Base-by-base conservation (phyloP, 805 yeast species). In the Ogataea saltuana region DNA sequence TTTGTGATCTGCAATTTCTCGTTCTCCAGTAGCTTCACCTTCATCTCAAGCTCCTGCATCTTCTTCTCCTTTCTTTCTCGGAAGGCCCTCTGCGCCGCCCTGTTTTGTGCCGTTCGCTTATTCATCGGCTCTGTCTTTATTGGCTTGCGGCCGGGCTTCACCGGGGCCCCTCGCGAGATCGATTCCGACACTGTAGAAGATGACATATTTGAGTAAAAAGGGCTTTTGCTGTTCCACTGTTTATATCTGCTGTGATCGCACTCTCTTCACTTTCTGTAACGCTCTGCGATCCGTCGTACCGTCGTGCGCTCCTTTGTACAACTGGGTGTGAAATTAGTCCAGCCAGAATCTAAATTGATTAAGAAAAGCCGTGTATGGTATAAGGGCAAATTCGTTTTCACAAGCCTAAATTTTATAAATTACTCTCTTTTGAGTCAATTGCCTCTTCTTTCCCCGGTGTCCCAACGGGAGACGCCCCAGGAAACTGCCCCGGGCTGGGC, bases 81-180 rank as follows among this genome's bases (percentile, higher is more conserved):
- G 67, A 88, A 91, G 6, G 98, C 98, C 42, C 98, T 74, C 67
- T 93, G 99, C n/a, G 98, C 98, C 3, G 97, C 97, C 56, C 98
- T 76, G 64, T 93, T 91, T 68, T 93, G 98, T 2, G 97, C 97
- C 12, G 96, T 88, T 55, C 99, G 74, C 71, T 88, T 91, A 57
- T 80, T 81, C 60, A 85, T 88, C 54, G 88, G 95, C 15, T 78
- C 75, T 7, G 83, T 79, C 12, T 71, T 75, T 40, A 85, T 69
- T 0, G 88, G 90, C 69, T 87, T 89, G 46, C 96, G 75, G 2
- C 96, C 97, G 0, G 93, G 88, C 58, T 81, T 83, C 35, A 56
- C 41, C 18, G 38, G 39, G 6, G 32, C 45, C 21, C 41, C 45
- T 11, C 26, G 43, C 8, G 41, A 28, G 15, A 40, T 10, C 13